Evolutionary conservation across 768 basidiomycete species (phyloP).

Genomic region (Tricholoma bakamatsutake): DNA sequence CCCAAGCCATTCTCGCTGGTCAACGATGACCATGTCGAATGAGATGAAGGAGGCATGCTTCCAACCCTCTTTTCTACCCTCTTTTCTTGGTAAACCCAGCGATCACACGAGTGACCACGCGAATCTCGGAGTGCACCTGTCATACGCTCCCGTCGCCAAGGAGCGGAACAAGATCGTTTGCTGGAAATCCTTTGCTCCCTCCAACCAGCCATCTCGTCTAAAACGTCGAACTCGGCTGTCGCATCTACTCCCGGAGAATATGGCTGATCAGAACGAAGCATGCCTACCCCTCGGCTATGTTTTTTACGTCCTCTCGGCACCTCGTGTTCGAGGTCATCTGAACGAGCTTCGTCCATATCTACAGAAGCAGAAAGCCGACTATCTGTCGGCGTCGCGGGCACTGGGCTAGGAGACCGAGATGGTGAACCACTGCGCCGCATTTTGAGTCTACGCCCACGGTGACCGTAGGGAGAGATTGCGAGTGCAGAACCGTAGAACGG

Average conservation of each 20-base stretch:
- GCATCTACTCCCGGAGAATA: constrained; percentile 8
- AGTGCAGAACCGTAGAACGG: constrained; percentile 21
- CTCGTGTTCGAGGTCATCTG: constrained; percentile 15
- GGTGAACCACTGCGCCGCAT: constrained; percentile 16
- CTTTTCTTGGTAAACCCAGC: constrained; percentile 1
- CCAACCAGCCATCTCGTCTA: constrained; percentile 16
- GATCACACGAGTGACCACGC: not conserved
- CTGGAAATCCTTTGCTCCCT: not conserved
- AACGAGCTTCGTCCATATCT: constrained; percentile 8
- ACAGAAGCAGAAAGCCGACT: constrained; percentile 10
- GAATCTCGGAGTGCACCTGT: not conserved
- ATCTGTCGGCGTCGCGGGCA: constrained; percentile 41
- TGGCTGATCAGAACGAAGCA: constrained; percentile 1
- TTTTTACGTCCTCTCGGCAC: constrained; percentile 15
- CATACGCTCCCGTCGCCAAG: not conserved
- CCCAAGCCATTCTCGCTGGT: not conserved
- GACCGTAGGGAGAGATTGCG: constrained; percentile 23
- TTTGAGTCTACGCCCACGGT: constrained; percentile 29
- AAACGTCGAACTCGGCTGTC: constrained; percentile 12
- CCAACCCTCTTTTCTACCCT: not conserved
- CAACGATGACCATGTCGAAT: not conserved
- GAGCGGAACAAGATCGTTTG: not conserved
- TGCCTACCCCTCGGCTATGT: constrained; percentile 1
- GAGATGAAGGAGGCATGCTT: constrained; percentile 1
- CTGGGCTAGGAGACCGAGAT: constrained; percentile 15